phyloP scores from a whole-genome alignment of 495 filamentous ascomycete species.

The Penicillium pulvis region DNA sequence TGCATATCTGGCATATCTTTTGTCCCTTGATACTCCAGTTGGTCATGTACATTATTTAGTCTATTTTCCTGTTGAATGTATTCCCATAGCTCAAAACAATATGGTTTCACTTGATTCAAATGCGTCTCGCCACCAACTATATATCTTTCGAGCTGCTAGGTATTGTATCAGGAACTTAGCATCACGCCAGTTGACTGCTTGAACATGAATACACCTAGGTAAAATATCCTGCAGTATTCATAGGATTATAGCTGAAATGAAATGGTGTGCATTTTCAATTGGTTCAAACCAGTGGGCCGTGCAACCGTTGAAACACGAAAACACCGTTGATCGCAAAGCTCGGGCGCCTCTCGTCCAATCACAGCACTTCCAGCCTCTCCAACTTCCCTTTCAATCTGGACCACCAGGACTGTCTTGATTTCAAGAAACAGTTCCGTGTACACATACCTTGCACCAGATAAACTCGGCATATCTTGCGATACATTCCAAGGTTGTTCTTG shows the following conservation, averaged over 20 bases:
- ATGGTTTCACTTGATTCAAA: background rate
- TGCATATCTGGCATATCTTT: slow-evolving; percentile 6
- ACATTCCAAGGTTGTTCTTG: background rate
- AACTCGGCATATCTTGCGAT: background rate
- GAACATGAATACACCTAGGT: no score
- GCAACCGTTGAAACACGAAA: slow-evolving; percentile 13
- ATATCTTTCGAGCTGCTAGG: background rate
- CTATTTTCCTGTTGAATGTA: slow-evolving; percentile 27
- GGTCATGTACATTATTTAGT: slow-evolving; percentile 40
- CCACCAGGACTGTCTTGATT: background rate
- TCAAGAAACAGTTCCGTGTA: background rate
- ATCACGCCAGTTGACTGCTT: no score
- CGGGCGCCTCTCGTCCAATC: slow-evolving; percentile 26
- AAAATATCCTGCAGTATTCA: no score
- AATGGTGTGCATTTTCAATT: background rate
- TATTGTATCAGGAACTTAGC: no score
- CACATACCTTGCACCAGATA: background rate
- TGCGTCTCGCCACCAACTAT: background rate
- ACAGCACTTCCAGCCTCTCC: slow-evolving; percentile 27
- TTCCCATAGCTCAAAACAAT: slow-evolving; percentile 17
- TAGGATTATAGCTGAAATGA: background rate
- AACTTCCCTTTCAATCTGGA: slow-evolving; percentile 18
- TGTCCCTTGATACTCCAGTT: slow-evolving; percentile 15
- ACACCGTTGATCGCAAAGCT: slow-evolving; percentile 24
- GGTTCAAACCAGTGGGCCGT: slow-evolving; percentile 9